Conservation (phyloP, 2,329 filamentous ascomycete species). For the Beauveria scarabaeidicola region DNA sequence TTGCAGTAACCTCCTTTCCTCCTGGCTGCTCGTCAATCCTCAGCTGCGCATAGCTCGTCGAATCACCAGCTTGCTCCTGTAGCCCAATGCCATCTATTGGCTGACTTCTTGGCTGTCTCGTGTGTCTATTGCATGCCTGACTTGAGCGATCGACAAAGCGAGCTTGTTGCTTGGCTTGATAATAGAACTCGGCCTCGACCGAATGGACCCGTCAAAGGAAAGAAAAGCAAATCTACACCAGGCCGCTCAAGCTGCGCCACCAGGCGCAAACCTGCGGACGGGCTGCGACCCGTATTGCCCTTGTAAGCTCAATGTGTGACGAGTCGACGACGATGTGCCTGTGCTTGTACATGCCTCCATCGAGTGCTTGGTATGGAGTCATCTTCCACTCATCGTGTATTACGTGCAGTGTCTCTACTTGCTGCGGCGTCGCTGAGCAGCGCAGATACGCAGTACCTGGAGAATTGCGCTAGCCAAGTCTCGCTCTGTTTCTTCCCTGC, state of each 20-base stretch:
- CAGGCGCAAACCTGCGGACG: constrained; percentile 5
- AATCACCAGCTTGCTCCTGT: not conserved
- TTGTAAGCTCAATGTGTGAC: not conserved
- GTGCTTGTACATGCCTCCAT: not conserved
- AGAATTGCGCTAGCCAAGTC: not conserved
- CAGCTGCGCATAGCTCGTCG: not conserved
- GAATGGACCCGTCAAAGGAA: not conserved
- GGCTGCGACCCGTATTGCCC: not conserved
- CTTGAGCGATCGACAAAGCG: not conserved
- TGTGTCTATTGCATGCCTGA: not conserved
- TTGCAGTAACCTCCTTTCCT: not conserved
- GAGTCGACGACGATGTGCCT: not conserved
- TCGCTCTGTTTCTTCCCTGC: not conserved
- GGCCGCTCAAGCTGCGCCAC: not conserved
- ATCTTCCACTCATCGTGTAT: not conserved
- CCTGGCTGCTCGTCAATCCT: not conserved
- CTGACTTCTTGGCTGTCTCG: not conserved
- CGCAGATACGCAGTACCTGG: not conserved
- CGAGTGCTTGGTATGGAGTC: not conserved
- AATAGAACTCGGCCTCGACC: not conserved
- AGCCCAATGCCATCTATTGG: not conserved
- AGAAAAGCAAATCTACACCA: constrained; percentile 2
- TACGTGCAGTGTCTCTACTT: constrained; percentile 1
- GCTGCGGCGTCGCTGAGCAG: not conserved
- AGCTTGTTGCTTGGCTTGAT: not conserved